Conservation (phyloP, 2,329 filamentous ascomycete species). For the Aspergillus sp. region DNA sequence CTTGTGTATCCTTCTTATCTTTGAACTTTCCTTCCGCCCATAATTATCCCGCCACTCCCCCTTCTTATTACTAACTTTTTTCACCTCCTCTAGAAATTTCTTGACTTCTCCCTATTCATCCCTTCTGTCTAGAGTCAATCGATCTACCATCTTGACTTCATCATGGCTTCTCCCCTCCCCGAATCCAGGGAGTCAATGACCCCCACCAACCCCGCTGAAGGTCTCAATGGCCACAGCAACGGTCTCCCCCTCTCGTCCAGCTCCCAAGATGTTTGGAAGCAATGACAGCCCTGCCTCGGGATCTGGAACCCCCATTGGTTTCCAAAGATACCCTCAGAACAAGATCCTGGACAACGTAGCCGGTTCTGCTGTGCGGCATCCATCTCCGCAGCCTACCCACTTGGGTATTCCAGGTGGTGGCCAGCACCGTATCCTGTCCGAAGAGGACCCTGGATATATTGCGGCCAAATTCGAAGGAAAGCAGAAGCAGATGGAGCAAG, state of each 20-base stretch:
- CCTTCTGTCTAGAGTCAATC: not conserved
- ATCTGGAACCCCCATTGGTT: conserved; percentile 36
- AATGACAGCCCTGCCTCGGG: conserved; percentile 31
- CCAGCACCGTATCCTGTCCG: conserved; percentile 69
- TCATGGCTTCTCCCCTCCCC: conserved; percentile 27
- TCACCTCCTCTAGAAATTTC: not conserved
- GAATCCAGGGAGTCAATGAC: not conserved
- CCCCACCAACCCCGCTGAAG: conserved; percentile 21
- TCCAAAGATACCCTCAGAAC: conserved; percentile 44
- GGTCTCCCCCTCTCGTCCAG: conserved; percentile 23
- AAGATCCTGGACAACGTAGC: conserved; percentile 55
- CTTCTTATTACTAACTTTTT: not conserved
- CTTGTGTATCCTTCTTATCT: conserved; percentile 11
- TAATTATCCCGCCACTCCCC: not conserved
- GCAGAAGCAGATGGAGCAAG: conserved; percentile 79
- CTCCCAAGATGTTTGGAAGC: conserved; percentile 28
- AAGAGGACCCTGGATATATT: conserved; percentile 88
- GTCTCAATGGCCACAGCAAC: conserved; percentile 20
- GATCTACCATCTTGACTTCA: not conserved
- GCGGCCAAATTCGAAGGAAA: conserved; percentile 93
- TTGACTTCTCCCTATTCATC: not conserved
- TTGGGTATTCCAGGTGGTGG: conserved; percentile 62
- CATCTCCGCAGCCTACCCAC: conserved; percentile 85
- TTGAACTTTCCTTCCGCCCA: not conserved
- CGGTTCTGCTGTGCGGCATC: conserved; percentile 56